Percentiles rank a stretch among this genome's conserved stretches.
These are phyloP conservation scores for Cyclotella cryptica DNA, from an alignment of 108 stramenopile genomes.

Conservation along the genomic window DNA sequence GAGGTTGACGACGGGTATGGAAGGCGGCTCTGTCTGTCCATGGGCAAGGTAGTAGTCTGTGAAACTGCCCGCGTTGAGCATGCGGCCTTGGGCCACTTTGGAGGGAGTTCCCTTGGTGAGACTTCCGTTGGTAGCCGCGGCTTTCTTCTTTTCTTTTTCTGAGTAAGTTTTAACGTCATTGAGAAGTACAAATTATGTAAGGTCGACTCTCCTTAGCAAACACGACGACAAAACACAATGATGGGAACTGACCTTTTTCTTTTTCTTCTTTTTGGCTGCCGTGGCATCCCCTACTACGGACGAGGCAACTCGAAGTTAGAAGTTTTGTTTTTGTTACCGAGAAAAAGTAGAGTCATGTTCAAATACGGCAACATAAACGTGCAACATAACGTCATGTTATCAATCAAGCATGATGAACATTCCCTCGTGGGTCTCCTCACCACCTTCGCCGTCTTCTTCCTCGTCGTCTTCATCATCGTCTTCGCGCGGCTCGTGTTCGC, in stretches of 20 bases:
- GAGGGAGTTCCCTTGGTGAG: constrained; percentile 62
- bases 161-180: constrained; percentile 7
- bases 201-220: no score
- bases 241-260: constrained; percentile 50
- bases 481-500: neutral
- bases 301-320: no score
- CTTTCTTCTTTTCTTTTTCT: constrained; percentile 89
- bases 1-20: constrained; percentile 84
- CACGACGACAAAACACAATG: no score
- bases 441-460: neutral
- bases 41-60: constrained; percentile 93
- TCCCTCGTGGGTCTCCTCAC: no score
- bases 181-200: neutral
- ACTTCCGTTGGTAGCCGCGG: constrained; percentile 18
- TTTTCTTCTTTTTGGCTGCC: constrained; percentile 87
- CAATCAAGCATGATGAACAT: no score
- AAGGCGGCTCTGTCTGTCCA: constrained; percentile 97
- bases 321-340: no score
- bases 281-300: constrained; percentile 17
- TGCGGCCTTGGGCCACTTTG: constrained; percentile 74
- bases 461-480: neutral
- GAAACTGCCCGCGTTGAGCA: constrained; percentile 84
- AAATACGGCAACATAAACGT: no score
- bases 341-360: no score
- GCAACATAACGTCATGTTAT: no score